Evolutionary conservation across 441 rosid genomes (phyloP), one percentile per base, ranked within the genome.

Genomic region (Cnidoscolus chayamansa): DNA sequence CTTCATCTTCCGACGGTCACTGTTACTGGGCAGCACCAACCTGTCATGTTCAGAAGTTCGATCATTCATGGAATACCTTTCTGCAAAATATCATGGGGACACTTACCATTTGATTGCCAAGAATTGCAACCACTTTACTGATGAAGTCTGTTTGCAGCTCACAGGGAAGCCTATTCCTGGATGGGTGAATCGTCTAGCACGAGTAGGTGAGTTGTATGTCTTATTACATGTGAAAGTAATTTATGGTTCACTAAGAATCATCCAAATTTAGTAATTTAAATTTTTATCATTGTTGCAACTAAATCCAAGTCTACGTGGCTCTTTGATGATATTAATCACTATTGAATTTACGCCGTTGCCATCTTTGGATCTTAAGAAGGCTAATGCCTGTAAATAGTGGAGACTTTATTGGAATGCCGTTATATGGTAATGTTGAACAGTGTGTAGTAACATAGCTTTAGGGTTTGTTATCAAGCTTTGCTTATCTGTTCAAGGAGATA

Each of bases 111-210:
- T 95, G 89, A 91, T 95, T 79, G 91, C 95, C 71, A 95, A 95
- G 87, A 95, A 95, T 76, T 95, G 98, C 87, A 95, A 95, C 83
- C 99, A 93, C 88, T 95, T 95, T 72, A 86, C 98, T 0, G 87
- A 91, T 75, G 97, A 95, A 72, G 96, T 90, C 20, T 86, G 92
- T 77, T 48, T 67, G 81, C 86, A 72, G 75, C 82, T 91, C 60
- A 90, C 90, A 5, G 97, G 99, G 75, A 91, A 90, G 81, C 82
- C 89, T 54, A 89, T 90, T 76, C 99, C 99, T 25, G 97, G 97
- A 78, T 96, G 97, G 98, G 88, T 96, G 65, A 96, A 90, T 81
- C 87, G 99, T 32, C 84, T 96, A 70, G 99, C 99, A 72, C 83
- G 89, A 67, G 69, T 90, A 74, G 98, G 99, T 95, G 83, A 85